Evolutionary conservation across 129 eudicot genomes (phyloP), one percentile per base, ranked within the genome.

Genomic region (Deinandra increscens): DNA sequence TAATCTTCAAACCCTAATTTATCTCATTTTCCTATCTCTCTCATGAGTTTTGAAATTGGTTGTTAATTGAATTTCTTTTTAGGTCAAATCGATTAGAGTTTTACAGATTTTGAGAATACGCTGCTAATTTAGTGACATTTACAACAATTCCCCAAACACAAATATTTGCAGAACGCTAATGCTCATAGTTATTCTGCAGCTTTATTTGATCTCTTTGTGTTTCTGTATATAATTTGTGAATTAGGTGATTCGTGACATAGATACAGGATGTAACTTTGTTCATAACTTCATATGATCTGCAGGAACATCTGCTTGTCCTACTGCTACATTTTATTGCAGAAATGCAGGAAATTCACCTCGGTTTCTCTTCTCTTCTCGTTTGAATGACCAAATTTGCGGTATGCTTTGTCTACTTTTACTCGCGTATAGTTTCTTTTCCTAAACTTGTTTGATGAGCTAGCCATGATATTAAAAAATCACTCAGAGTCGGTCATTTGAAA

Each of bases 261-360:
- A 34, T 34, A 10, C 41, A 67, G 5, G 26, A 4, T 19, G 34
- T 38, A 18, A 63, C 17, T 39, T 56, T 63, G 49, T n/a, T n/a
- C n/a, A n/a, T n/a, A n/a, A n/a, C n/a, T 19, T 72, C 29, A 3
- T 74, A 41, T 66, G 78, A 44, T 70, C 14, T 74, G 36, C 64
- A 92, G 98, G 98, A 60, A 92, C 98, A 53, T 83, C 95, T 13
- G 98, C 98, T 77, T 92, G 98, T 79, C 98, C 98, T 6, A 65
- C 82, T 26, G 90, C 91, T 9, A 89, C 78, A 66, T 92, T 92
- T 70, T 92, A 92, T 71, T 92, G 98, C 77, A 83, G 53, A 76
- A 92, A 92, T 66, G 79, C 69, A 60, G 98, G 98, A 78, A 92
- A 96, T 69, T 80, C 81, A 31, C 98, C 98, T 15, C 82, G 69